Base-by-base conservation (phyloP, 805 yeast genomes). In the Cyberlindnera misumaiensis region DNA sequence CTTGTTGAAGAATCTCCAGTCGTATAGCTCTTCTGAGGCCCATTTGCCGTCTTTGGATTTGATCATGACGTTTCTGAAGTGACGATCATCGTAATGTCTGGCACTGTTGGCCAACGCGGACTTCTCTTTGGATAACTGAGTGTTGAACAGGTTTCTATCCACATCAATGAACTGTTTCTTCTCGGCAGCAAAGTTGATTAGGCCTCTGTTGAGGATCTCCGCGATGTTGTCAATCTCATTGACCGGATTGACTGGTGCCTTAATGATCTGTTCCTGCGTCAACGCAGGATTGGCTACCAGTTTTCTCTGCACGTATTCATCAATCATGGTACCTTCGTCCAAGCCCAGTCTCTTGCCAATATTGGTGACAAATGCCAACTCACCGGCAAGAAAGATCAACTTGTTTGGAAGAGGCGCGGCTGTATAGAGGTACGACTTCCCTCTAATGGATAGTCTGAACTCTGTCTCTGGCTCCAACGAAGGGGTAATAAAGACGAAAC, bases 1-100 rank as follows among this genome's bases (percentile, higher is more conserved):
- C 35, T 61, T 55, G 46, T 67, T 69, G 66, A 78, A 80, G 48
- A 77, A 80, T 42, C 85, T 66, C 83, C 84, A 78, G 55, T 80
- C 87, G 49, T 78, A 79, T 38, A 57, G 64, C 59, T 68, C 58
- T 28, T 56, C 62, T 11, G 55, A 58, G 4, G 50, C 50, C 48
- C 62, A 52, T 26, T 45, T 43, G 1, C 52, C 56, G 40, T 63
- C 41, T 65, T 68, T 51, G 49, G 64, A 47, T 55, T 58, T 51
- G 12, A 60, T 45, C 11, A 46, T 34, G 11, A 55, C 56, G 38
- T 64, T 53, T 38, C 58, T 44, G 44, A 62, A 64, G 44, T 65
- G 61, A 26, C 52, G 51, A 14, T 56, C 52, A 29, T 51, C 49
- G n/a, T 51, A 39, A 24, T 43, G 50, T 40, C 56, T 51, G 4